Evolutionary conservation across 2,329 filamentous ascomycete species (phyloP), one percentile per base, ranked within the genome.

Genomic region (Cyphellophora attinorum): DNA sequence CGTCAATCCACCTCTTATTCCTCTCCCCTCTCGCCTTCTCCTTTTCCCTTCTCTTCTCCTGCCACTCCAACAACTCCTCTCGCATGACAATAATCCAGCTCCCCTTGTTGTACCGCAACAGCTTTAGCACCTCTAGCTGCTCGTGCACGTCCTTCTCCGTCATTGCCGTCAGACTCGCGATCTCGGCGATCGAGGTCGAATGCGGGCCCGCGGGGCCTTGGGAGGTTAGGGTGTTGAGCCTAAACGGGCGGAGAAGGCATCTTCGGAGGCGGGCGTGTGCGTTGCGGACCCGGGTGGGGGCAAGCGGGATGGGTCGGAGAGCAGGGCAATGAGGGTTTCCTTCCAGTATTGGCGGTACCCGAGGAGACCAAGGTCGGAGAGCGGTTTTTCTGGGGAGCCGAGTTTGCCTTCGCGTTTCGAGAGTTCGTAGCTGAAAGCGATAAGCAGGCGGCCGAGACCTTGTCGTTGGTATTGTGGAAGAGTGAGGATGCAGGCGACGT

Each of bases 311-410:
- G 72, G 72, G 31, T 80, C 79, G 30, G 93, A 63, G n/a, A 98
- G 68, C 11, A 93, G 57, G 40, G 95, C 88, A 4, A 96, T 72
- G 21, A 98, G 84, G 31, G 85, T 86, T 57, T 98, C 91, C 18
- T 88, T 86, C 91, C 91, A 98, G 61, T 94, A 98, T 45, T 94
- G 89, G 32, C 91, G 79, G 59, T 98, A 98, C 49, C 89, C 88
- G 17, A 98, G 67, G 12, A 98, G 69, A 45, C 91, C 91, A 37
- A 98, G 59, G 70, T 98, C 91, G 21, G 85, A 93, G 2, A 98
- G 74, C 0, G 91, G 91, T 58, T 98, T 98, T 57, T 98, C 91
- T 1, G 91, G 93, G 6, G 86, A 94, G 2, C 93, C 93, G 5
- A 95, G 75, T 60, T 94, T 96, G 49, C 81, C 81, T 62, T 98